Percentiles rank a stretch among this genome's conserved stretches.
Conservation (phyloP, 1,284 basidiomycete genomes). For the Coriolopsis trogii region DNA sequence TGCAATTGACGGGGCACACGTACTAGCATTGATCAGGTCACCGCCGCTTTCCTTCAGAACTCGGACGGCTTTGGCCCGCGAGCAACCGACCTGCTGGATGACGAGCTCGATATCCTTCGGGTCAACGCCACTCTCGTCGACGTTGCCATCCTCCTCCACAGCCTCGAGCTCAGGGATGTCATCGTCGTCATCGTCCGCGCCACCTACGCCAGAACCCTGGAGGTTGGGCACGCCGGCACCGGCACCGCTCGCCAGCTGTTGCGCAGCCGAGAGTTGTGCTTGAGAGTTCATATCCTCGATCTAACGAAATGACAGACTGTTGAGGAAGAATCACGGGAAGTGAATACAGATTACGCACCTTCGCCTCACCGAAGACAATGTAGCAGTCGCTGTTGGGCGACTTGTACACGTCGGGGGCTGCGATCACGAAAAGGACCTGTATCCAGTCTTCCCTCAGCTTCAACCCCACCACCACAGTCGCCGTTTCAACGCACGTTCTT, state of each 20-base stretch:
- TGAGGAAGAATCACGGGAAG: background rate
- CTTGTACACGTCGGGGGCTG: conserved; percentile 97
- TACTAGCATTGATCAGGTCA: conserved; percentile 94
- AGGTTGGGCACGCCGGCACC: conserved; percentile 53
- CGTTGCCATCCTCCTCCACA: conserved; percentile 74
- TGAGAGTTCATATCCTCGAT: conserved; percentile 91
- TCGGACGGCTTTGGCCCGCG: conserved; percentile 86
- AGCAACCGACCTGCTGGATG: conserved; percentile 83
- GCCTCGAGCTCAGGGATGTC: conserved; percentile 85
- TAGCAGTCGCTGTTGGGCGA: conserved; percentile 97
- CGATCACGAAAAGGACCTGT: conserved; percentile 90
- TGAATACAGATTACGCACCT: too few species aligned
- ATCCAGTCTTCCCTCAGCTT: background rate
- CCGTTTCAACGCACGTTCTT: conserved; percentile 74
- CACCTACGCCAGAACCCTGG: conserved; percentile 51
- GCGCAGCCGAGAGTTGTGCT: conserved; percentile 82
- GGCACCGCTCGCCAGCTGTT: conserved; percentile 72
- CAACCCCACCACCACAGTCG: background rate
- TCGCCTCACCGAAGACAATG: conserved; percentile 98
- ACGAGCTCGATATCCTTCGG: conserved; percentile 96
- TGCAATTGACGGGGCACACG: conserved; percentile 44
- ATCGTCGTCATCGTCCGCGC: conserved; percentile 70
- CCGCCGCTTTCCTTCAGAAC: conserved; percentile 89
- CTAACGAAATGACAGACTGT: conserved; percentile 41
- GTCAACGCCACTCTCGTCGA: conserved; percentile 85